Evolutionary conservation across 2,329 filamentous ascomycete genomes (phyloP), one percentile per base, ranked within the genome.

Genomic region (Gyromitra esculenta): DNA sequence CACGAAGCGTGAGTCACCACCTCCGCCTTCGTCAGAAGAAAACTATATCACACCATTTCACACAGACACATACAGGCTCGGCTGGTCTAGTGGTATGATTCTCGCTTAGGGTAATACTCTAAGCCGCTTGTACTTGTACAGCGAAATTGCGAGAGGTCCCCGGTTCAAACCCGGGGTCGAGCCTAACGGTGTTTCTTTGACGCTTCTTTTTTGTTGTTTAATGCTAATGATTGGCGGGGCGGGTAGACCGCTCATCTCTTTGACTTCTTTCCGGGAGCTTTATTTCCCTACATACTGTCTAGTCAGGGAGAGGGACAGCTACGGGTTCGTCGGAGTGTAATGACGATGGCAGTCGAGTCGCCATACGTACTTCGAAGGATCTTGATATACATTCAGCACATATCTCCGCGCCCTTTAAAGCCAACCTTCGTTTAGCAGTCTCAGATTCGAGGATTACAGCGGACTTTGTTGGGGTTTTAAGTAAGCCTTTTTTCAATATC

Each of bases 91-190:
- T 57, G 21, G 50, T 35, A 57, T 45, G 52, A 57, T 43, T 56
- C 48, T 89, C 88, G 88, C 88, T 89, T 89, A 89, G 88, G 88
- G 88, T 82, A 41, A n/a, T 64, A 77, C 74, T 65, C 70, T 78
- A 74, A 71, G 74, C 25, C 25, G 25, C 25, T 31, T 45, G 43
- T 45, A 45, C 43, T 45, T 45, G 43, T 45, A 15, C 43, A 45
- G 43, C 43, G 43, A 45, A 45, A 45, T 45, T 45, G 43, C 43
- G 43, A 45, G 43, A 45, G 43, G 43, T 45, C 25, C 25, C 25
- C 25, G 25, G 25, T 31, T 31, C 25, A 31, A 31, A 31, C 25
- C 25, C 25, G 25, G 43, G 43, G 43, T 45, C 43, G 43, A 45
- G 43, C 43, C 43, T 45, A 45, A 15, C 15, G 9, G 43, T 15